Evolutionary conservation across 73 alveolate genomes (phyloP).

Genomic region (Paramecium bursaria): DNA sequence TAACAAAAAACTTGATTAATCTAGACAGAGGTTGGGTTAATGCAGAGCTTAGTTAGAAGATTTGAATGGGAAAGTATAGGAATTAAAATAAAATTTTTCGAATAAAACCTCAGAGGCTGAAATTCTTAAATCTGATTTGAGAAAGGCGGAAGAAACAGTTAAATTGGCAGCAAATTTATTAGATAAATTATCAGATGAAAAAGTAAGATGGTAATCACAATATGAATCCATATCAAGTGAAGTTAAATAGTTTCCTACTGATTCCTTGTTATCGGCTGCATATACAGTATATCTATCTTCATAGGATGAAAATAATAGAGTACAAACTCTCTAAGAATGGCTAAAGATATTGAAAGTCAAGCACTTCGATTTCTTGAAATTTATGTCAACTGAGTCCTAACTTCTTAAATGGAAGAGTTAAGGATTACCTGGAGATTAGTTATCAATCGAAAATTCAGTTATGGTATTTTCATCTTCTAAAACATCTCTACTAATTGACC

Average conservation of each 20-base stretch:
- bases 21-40: slow-evolving; percentile 88
- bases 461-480: slow-evolving; percentile 92
- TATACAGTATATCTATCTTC: slow-evolving; percentile 96
- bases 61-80: slow-evolving; percentile 87
- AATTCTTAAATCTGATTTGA: slow-evolving; percentile 79
- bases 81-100: slow-evolving; percentile 89
- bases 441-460: slow-evolving; percentile 98
- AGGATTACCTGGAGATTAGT: slow-evolving; percentile 99
- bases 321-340: slow-evolving; percentile 87
- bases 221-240: slow-evolving; percentile 77
- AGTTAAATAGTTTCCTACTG: slow-evolving; percentile 86
- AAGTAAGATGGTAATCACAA: slow-evolving; percentile 98
- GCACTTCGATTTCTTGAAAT: slow-evolving; percentile 81
- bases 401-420: slow-evolving; percentile 97
- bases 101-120: slow-evolving; percentile 97
- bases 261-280: slow-evolving; percentile 93
- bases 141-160: slow-evolving; percentile 90
- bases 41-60: slow-evolving; percentile 87
- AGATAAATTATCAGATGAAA: slow-evolving; percentile 98
- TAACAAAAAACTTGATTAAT: slow-evolving; percentile 78
- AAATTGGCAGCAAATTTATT: slow-evolving; percentile 92
- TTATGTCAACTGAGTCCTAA: slow-evolving; percentile 97
- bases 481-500: slow-evolving; percentile 98
- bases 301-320: slow-evolving; percentile 96
- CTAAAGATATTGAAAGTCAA: slow-evolving; percentile 75